Conservation (phyloP, 2,329 filamentous ascomycete species). For the Fusarium nanum region DNA sequence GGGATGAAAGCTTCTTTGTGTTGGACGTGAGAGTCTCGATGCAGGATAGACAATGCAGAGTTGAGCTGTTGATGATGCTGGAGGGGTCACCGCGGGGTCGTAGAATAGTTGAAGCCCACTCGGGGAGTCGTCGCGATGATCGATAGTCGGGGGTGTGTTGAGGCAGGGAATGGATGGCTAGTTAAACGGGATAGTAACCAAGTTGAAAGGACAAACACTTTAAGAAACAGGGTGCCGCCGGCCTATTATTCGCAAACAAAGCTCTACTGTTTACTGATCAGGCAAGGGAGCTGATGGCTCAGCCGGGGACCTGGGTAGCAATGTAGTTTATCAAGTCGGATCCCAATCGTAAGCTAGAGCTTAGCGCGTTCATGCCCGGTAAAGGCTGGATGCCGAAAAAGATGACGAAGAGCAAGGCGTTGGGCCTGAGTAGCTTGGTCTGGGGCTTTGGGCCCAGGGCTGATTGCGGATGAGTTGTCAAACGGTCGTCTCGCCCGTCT, state of each 20-base stretch:
- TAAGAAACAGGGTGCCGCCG: constrained; percentile 45
- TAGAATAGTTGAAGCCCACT: constrained; percentile 38
- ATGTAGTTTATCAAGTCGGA: constrained; percentile 48
- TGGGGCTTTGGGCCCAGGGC: constrained; percentile 48
- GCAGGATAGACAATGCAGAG: constrained; percentile 17
- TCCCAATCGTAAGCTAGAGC: constrained; percentile 47
- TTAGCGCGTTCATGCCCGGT: constrained; percentile 48
- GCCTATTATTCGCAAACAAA: constrained; percentile 47
- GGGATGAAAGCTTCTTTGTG: constrained; percentile 7
- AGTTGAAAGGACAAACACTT: constrained; percentile 42
- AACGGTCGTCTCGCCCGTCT: constrained; percentile 52
- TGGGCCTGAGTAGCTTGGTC: constrained; percentile 45
- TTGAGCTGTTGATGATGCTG: constrained; percentile 27
- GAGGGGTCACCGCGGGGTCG: constrained; percentile 47
- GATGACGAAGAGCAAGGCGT: constrained; percentile 48
- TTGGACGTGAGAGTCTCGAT: constrained; percentile 1
- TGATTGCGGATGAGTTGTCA: constrained; percentile 52
- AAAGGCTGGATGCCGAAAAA: constrained; percentile 44
- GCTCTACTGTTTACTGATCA: constrained; percentile 44
- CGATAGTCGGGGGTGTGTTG: constrained; percentile 41
- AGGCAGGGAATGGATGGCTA: constrained; percentile 46
- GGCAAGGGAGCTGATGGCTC: constrained; percentile 48
- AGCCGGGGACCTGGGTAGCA: constrained; percentile 46
- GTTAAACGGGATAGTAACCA: constrained; percentile 42
- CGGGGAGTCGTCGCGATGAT: constrained; percentile 42